phyloP scores from a whole-genome alignment of 495 filamentous ascomycete genomes.

The Podospora comata region DNA sequence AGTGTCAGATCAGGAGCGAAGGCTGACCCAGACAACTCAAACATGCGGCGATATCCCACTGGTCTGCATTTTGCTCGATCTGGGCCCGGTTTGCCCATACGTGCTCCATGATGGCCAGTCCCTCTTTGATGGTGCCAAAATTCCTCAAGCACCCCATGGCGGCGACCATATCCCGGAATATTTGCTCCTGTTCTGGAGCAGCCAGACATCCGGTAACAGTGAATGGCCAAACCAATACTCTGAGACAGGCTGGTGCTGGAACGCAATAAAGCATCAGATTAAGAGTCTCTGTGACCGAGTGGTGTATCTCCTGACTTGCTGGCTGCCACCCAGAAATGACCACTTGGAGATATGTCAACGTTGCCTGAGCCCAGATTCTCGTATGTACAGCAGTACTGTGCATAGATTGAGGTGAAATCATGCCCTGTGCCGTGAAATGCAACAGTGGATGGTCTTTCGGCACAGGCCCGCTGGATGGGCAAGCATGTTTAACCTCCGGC shows the following conservation, averaged over 20 bases:
- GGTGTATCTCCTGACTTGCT: conserved; percentile 36
- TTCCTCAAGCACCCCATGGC: conserved; percentile 39
- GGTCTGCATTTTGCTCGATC: conserved; percentile 30
- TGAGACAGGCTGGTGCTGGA: conserved; percentile 27
- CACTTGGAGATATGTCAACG: conserved; percentile 47
- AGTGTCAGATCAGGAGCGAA: conserved; percentile 38
- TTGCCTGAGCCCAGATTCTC: conserved; percentile 48
- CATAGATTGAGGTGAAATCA: conserved; percentile 1
- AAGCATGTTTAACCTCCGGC: background rate
- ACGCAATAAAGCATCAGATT: conserved; percentile 32
- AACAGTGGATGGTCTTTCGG: conserved; percentile 14
- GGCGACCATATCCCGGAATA: conserved; percentile 40
- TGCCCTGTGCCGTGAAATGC: conserved; percentile 11
- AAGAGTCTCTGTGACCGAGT: conserved; percentile 36
- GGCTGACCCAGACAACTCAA: conserved; percentile 38
- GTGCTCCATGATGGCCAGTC: conserved; percentile 49
- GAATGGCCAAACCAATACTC: conserved; percentile 51
- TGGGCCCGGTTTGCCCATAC: conserved; percentile 45
- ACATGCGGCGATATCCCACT: conserved; percentile 41
- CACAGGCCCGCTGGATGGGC: conserved; percentile 5
- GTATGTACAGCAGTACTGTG: conserved; percentile 22
- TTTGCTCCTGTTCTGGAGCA: conserved; percentile 38
- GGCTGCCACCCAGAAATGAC: conserved; percentile 56
- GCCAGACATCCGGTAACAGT: conserved; percentile 53
- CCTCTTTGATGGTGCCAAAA: conserved; percentile 47